phyloP scores from a whole-genome alignment of 2,329 filamentous ascomycete genomes.

The Zymoseptoria tritici region DNA sequence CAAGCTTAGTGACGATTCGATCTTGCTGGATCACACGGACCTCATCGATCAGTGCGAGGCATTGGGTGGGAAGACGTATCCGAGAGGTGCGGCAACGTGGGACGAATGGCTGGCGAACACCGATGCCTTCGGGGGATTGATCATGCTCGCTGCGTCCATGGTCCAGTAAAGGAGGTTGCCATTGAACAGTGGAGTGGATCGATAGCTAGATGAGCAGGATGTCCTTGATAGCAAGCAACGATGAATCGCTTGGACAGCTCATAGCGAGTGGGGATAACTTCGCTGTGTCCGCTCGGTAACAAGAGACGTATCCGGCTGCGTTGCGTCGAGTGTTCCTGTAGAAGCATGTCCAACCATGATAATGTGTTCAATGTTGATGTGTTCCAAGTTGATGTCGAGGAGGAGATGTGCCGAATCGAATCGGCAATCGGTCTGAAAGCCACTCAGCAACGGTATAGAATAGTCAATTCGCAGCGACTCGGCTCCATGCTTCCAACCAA shows the following conservation, averaged over 20 bases:
- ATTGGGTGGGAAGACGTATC: constrained; percentile 14
- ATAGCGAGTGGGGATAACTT: too few relatives aligned
- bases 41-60: not conserved
- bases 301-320: too few relatives aligned
- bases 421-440: not conserved
- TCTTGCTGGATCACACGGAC: not conserved
- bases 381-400: not conserved
- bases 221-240: too few relatives aligned
- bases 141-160: constrained; percentile 37
- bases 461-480: not conserved
- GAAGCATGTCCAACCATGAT: too few relatives aligned
- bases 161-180: not conserved
- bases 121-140: constrained; percentile 39
- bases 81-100: constrained; percentile 28
- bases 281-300: too few relatives aligned
- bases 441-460: not conserved
- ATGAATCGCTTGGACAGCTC: too few relatives aligned
- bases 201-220: too few relatives aligned
- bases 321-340: too few relatives aligned
- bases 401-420: not conserved
- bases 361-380: too few relatives aligned
- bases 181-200: too few relatives aligned
- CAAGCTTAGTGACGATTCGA: not conserved
- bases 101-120: constrained; percentile 42
- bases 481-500: not conserved